Percentiles rank a stretch among this genome's conserved stretches.
Evolutionary conservation across 352 stramenopile genomes (phyloP).

Genomic region (Phytophthora agathidicida): DNA sequence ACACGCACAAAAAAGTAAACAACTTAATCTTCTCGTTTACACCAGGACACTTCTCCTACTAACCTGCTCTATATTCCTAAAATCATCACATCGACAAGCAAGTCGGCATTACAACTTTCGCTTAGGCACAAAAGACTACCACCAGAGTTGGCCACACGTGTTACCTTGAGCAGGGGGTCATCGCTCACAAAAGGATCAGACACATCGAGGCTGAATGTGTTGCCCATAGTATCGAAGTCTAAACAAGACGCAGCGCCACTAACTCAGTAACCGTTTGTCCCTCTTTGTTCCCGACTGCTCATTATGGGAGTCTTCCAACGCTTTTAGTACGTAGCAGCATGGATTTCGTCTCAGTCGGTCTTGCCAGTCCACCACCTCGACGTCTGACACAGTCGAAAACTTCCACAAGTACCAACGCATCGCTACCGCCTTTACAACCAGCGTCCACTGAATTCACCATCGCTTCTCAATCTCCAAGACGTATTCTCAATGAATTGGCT

Average conservation of each 20-base stretch:
- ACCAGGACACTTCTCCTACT: too few relatives aligned
- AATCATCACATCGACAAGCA: not conserved
- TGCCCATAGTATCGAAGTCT: slow-evolving; percentile 43
- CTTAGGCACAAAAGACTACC: too few relatives aligned
- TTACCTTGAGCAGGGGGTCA: slow-evolving; percentile 48
- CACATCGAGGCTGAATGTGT: slow-evolving; percentile 41
- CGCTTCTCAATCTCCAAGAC: slow-evolving; percentile 9
- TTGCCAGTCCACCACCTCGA: slow-evolving; percentile 26
- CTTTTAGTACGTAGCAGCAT: slow-evolving; percentile 20
- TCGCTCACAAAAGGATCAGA: slow-evolving; percentile 48
- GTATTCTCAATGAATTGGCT: not conserved
- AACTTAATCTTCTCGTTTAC: not conserved
- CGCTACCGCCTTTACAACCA: slow-evolving; percentile 22
- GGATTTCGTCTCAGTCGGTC: slow-evolving; percentile 27
- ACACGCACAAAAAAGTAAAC: slow-evolving; percentile 1
- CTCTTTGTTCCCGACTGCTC: slow-evolving; percentile 4
- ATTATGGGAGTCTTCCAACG: not conserved
- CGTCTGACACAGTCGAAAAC: slow-evolving; percentile 19
- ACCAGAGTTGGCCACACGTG: not conserved
- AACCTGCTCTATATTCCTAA: slow-evolving; percentile 27
- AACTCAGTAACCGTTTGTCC: slow-evolving; percentile 16
- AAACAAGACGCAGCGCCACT: too few relatives aligned
- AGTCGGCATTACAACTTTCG: not conserved
- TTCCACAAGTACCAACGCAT: slow-evolving; percentile 10
- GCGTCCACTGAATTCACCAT: slow-evolving; percentile 3